Evolutionary conservation across 2,329 filamentous ascomycete genomes (phyloP).

Genomic region (Lasiodiplodia hormozganensis): DNA sequence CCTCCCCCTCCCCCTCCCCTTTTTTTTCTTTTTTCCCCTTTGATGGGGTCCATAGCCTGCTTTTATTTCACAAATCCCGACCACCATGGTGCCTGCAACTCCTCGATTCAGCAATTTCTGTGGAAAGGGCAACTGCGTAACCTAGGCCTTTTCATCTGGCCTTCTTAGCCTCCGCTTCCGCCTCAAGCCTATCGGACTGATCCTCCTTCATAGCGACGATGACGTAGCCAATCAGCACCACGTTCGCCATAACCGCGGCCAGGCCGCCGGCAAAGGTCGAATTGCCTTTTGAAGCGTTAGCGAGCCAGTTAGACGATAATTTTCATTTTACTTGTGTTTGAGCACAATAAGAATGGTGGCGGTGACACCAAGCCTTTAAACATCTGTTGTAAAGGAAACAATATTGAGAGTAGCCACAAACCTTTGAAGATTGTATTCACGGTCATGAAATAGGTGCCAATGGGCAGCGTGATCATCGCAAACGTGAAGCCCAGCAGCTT

Average conservation of each 20-base stretch:
- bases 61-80: neutral
- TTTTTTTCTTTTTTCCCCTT: neutral
- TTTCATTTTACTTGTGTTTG: neutral
- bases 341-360: neutral
- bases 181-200: conserved; percentile 57
- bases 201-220: conserved; percentile 93
- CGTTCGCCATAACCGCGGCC: conserved; percentile 88
- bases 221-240: conserved; percentile 89
- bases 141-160: conserved; percentile 29
- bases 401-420: neutral
- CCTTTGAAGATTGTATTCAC: conserved; percentile 77
- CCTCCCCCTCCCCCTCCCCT: too few species aligned
- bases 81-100: neutral
- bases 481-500: conserved; percentile 91
- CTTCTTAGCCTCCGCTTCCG: conserved; percentile 55
- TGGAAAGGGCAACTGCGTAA: neutral
- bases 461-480: conserved; percentile 87
- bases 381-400: too few species aligned
- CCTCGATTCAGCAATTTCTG: neutral
- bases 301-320: neutral
- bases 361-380: neutral
- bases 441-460: conserved; percentile 86
- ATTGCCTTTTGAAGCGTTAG: conserved; percentile 68
- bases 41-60: neutral
- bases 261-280: conserved; percentile 84